These are phyloP conservation scores for Wickerhamiella australiensis DNA, from an alignment of 805 yeast species.

Conservation along the genomic window DNA sequence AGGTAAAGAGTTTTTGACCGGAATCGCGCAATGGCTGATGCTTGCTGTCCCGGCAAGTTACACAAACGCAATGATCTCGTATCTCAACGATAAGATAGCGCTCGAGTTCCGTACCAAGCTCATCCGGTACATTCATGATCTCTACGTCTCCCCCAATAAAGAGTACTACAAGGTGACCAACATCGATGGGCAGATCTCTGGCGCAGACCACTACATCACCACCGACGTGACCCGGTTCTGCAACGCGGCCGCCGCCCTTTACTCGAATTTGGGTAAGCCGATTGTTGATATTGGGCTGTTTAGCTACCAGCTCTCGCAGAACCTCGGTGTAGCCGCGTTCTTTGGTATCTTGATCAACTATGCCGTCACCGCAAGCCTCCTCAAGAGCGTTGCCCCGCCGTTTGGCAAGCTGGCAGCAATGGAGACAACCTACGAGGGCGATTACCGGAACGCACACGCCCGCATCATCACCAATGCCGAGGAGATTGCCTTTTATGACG, in stretches of 20 bases:
- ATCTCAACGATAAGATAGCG: slow-evolving; percentile 60
- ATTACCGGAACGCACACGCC: slow-evolving; percentile 74
- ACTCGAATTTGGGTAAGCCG: slow-evolving; percentile 86
- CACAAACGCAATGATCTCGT: slow-evolving; percentile 81
- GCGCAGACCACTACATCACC: slow-evolving; percentile 78
- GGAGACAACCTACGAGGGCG: slow-evolving; percentile 74
- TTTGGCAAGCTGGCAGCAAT: slow-evolving; percentile 65
- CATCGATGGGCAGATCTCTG: slow-evolving; percentile 40
- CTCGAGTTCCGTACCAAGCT: slow-evolving; percentile 75
- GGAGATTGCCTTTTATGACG: slow-evolving; percentile 89
- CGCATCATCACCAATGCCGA: slow-evolving; percentile 80
- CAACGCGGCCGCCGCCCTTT: slow-evolving; percentile 67
- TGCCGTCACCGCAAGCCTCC: slow-evolving; percentile 60
- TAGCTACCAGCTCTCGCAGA: slow-evolving; percentile 69
- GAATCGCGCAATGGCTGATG: slow-evolving; percentile 73
- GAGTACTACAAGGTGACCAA: slow-evolving; percentile 74
- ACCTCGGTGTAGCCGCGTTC: slow-evolving; percentile 77
- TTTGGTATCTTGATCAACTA: slow-evolving; percentile 72
- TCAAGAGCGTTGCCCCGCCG: slow-evolving; percentile 68
- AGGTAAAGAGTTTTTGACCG: slow-evolving; percentile 60
- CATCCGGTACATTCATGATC: slow-evolving; percentile 77
- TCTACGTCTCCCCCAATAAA: slow-evolving; percentile 68
- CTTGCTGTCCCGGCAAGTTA: slow-evolving; percentile 90
- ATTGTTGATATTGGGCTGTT: slow-evolving; percentile 74
- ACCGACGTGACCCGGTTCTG: slow-evolving; percentile 73